Percentiles rank a stretch among this genome's conserved stretches.
These are phyloP conservation scores for Nannizziopsis barbatae DNA, from an alignment of 2,329 filamentous ascomycete genomes.

Conservation along the genomic window DNA sequence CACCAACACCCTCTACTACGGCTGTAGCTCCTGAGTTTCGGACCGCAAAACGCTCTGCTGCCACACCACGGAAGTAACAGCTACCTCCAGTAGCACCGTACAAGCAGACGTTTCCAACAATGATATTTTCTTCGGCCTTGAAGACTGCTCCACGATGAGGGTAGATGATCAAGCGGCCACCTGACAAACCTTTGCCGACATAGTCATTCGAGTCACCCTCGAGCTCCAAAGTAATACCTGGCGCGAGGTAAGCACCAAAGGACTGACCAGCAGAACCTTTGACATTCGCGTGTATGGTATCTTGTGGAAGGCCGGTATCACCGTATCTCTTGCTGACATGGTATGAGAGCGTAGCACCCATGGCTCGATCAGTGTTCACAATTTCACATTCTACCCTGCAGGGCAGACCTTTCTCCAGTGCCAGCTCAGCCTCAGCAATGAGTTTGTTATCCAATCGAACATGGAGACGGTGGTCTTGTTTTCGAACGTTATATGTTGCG, in stretches of 20 bases:
- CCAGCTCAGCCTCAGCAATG: conserved; percentile 87
- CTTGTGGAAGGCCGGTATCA: conserved; percentile 75
- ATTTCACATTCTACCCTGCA: conserved; percentile 92
- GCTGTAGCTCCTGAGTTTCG: conserved; percentile 92
- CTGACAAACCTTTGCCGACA: conserved; percentile 89
- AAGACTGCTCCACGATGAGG: conserved; percentile 81
- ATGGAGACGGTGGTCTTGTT: conserved; percentile 91
- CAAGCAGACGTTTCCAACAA: conserved; percentile 87
- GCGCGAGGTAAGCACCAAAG: conserved; percentile 86
- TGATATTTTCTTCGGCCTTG: conserved; percentile 91
- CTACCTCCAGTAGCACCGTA: conserved; percentile 86
- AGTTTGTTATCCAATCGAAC: conserved; percentile 93
- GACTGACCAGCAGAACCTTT: conserved; percentile 94
- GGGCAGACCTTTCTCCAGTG: conserved; percentile 85
- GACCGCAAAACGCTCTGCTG: conserved; percentile 91
- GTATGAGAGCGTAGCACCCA: conserved; percentile 90
- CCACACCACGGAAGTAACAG: conserved; percentile 94
- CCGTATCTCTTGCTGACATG: conserved; percentile 89
- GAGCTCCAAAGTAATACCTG: conserved; percentile 85
- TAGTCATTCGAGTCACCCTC: conserved; percentile 97
- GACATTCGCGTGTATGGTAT: conserved; percentile 93
- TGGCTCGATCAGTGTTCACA: conserved; percentile 88
- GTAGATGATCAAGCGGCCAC: conserved; percentile 85
- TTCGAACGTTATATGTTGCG: conserved; percentile 93
- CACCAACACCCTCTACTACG: conserved; percentile 92